A percentile compares a stretch with the other conserved stretches of the same genome.
Conservation (phyloP, 768 basidiomycete genomes). For the Trametes elegans region DNA sequence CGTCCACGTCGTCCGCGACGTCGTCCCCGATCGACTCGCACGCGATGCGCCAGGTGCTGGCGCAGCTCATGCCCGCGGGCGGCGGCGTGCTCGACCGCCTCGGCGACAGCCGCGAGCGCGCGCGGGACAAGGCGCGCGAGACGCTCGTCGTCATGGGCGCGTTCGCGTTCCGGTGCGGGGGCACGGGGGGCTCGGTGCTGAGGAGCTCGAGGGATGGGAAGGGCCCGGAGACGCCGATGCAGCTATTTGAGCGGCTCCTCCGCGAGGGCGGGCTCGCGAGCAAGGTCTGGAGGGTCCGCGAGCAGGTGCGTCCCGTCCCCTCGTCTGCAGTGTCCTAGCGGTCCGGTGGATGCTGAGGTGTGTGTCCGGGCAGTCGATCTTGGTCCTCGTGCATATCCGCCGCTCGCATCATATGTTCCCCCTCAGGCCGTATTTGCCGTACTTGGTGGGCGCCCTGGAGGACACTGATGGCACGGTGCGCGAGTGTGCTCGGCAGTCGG, state of each 20-base stretch:
- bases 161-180: conserved; percentile 61
- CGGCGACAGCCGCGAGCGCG: conserved; percentile 70
- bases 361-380: conserved; percentile 40
- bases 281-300: conserved; percentile 84
- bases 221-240: conserved; percentile 64
- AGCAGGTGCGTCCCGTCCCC: conserved; percentile 61
- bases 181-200: conserved; percentile 34
- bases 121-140: conserved; percentile 73
- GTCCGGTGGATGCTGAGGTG: not conserved
- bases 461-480: conserved; percentile 91
- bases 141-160: conserved; percentile 73
- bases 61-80: conserved; percentile 69
- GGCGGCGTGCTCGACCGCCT: conserved; percentile 75
- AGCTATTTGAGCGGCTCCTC: conserved; percentile 68
- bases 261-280: conserved; percentile 72
- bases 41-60: conserved; percentile 65
- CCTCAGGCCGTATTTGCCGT: conserved; percentile 74
- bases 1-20: conserved; percentile 47
- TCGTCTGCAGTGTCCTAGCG: not conserved
- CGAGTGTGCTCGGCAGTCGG: conserved; percentile 75
- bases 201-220: conserved; percentile 54
- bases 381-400: conserved; percentile 71
- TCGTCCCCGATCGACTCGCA: conserved; percentile 49
- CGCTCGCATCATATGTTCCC: conserved; percentile 72
- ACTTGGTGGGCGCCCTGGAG: conserved; percentile 82